phyloP scores from a whole-genome alignment of 768 basidiomycete species.

The Collybiopsis luxurians region DNA sequence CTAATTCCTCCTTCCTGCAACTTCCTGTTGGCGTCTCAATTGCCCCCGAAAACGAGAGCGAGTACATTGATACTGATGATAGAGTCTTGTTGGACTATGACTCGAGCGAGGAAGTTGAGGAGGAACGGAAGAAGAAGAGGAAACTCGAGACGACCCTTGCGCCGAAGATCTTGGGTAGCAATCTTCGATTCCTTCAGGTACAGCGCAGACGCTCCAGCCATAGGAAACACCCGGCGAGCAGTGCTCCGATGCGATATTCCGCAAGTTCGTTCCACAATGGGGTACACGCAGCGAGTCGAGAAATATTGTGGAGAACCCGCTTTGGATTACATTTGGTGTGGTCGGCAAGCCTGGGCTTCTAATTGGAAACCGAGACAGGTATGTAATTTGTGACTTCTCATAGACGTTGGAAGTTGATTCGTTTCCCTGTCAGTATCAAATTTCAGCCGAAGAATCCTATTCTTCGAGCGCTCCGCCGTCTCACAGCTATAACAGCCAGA shows the following conservation, averaged over 20 bases:
- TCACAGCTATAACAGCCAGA: no score
- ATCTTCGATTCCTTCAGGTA: background rate
- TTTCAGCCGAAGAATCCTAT: no score
- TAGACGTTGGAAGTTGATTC: no score
- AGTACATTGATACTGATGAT: background rate
- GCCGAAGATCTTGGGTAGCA: background rate
- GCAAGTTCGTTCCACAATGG: background rate
- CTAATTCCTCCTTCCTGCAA: background rate
- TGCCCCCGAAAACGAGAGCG: constrained; percentile 1
- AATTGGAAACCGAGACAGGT: background rate
- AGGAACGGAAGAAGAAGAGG: background rate
- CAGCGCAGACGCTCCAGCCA: background rate
- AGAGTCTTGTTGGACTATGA: background rate
- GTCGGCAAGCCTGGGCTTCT: background rate
- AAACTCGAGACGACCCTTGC: background rate
- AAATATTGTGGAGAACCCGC: background rate
- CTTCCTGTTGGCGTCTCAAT: constrained; percentile 1
- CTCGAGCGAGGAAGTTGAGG: background rate
- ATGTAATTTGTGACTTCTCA: no score
- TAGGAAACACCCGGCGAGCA: background rate
- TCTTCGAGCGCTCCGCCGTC: no score
- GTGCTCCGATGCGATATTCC: background rate
- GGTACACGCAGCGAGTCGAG: background rate
- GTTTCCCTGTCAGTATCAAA: no score
- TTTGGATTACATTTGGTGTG: background rate